Evolutionary conservation across 306 rosid species (phyloP).

Genomic region (Gynostemma pentaphyllum): DNA sequence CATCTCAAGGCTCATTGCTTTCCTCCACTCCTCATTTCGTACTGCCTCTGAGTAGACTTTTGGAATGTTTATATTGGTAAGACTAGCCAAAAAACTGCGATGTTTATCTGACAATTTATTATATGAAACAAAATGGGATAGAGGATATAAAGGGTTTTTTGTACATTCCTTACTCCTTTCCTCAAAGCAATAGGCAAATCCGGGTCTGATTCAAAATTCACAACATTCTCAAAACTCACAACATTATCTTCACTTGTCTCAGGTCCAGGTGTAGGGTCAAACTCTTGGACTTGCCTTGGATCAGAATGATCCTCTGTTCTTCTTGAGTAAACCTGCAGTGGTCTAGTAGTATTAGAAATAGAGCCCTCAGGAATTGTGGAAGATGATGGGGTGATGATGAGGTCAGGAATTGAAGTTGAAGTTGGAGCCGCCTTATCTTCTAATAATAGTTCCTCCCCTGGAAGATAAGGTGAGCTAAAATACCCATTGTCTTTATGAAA

Average conservation of each 20-base stretch:
- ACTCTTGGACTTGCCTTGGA: neutral
- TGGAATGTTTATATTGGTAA: too few relatives aligned
- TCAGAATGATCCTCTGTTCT: neutral
- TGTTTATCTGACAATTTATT: neutral
- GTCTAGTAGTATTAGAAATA: neutral
- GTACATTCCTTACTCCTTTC: neutral
- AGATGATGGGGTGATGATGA: neutral
- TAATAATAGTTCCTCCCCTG: neutral
- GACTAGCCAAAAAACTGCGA: too few relatives aligned
- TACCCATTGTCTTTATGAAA: neutral
- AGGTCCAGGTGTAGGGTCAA: neutral
- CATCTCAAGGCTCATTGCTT: too few relatives aligned
- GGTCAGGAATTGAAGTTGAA: neutral
- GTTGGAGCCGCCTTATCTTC: neutral
- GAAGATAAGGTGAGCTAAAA: neutral
- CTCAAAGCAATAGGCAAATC: too few relatives aligned
- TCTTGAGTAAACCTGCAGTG: too few relatives aligned
- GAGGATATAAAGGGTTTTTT: neutral
- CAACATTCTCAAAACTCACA: neutral
- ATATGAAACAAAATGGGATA: neutral
- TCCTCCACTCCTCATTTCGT: too few relatives aligned
- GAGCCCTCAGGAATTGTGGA: neutral
- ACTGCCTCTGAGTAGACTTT: too few relatives aligned
- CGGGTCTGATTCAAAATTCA: neutral
- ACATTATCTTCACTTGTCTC: neutral